Conservation (phyloP, 164 flowering plant genomes). For the Magnolia changhungtana region DNA sequence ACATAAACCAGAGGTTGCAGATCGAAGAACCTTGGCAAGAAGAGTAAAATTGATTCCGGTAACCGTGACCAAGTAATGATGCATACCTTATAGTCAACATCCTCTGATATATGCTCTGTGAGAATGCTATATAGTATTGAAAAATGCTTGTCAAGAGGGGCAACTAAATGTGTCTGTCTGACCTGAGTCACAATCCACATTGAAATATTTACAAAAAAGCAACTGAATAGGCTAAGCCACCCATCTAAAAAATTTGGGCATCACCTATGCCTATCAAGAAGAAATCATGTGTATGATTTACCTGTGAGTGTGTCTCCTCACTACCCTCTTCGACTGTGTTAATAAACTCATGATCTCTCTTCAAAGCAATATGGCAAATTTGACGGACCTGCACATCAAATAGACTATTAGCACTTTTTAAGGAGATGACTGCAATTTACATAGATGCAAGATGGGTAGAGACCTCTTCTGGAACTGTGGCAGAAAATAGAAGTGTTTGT, state of each 20-base stretch:
- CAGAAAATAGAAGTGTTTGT: conserved; percentile 95
- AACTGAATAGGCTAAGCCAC: background rate
- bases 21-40: background rate
- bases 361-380: conserved; percentile 87
- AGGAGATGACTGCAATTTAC: background rate
- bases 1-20: background rate
- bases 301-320: conserved; percentile 94
- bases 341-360: conserved; percentile 85
- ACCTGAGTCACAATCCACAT: conserved; percentile 52
- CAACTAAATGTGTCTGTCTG: conserved; percentile 70
- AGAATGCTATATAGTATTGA: conserved; percentile 58
- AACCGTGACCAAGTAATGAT: background rate
- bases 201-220: background rate
- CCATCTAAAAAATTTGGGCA: background rate
- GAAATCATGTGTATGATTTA: conserved; percentile 9
- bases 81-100: conserved; percentile 85
- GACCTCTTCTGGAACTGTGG: conserved; percentile 95
- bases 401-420: conserved; percentile 8
- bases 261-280: background rate
- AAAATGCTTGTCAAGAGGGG: conserved; percentile 81
- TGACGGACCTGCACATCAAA: conserved; percentile 74
- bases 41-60: background rate
- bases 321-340: conserved; percentile 88
- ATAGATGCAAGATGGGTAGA: background rate
- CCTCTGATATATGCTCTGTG: conserved; percentile 81